These are phyloP conservation scores for Globisporangium polare DNA, from an alignment of 352 stramenopile species.

Conservation along the genomic window DNA sequence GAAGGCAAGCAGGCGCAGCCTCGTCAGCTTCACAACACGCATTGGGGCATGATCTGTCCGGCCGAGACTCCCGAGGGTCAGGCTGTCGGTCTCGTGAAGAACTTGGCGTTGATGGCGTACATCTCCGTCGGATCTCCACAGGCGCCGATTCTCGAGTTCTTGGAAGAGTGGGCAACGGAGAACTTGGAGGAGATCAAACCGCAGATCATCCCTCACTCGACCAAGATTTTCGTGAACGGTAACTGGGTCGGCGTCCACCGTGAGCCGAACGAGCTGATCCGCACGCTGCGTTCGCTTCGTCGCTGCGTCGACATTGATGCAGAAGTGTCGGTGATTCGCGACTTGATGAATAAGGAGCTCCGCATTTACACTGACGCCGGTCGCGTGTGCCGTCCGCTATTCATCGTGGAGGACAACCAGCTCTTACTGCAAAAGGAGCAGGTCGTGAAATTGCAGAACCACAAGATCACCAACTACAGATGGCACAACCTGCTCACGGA, in stretches of 20 bases:
- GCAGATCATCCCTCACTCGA: constrained; percentile 96
- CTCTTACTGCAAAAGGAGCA: constrained; percentile 97
- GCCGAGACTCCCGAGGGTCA: constrained; percentile 96
- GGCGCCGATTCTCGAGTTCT: constrained; percentile 96
- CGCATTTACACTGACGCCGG: constrained; percentile 99
- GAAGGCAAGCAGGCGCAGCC: constrained; percentile 99
- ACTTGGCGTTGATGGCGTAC: constrained; percentile 99
- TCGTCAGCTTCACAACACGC: constrained; percentile 99
- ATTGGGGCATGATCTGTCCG: constrained; percentile 99
- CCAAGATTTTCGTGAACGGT: constrained; percentile 99
- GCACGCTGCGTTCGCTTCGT: constrained; percentile 93
- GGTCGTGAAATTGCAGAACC: constrained; percentile 93
- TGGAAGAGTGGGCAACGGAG: constrained; percentile 98
- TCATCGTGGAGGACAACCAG: constrained; percentile 97
- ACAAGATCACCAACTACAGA: constrained; percentile 87
- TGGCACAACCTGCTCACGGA: constrained; percentile 90
- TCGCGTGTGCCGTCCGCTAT: constrained; percentile 97
- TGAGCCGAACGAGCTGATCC: constrained; percentile 95
- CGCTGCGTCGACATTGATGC: constrained; percentile 98
- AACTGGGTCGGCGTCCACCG: constrained; percentile 99
- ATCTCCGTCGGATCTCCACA: constrained; percentile 94
- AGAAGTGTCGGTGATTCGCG: constrained; percentile 97
- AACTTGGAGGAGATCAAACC: constrained; percentile 97
- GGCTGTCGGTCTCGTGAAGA: constrained; percentile 96
- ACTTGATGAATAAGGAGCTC: constrained; percentile 98